Evolutionary conservation across 192 early-diverging fungal species (phyloP), one percentile per base, ranked within the genome.

Genomic region (Linnemannia zychae): DNA sequence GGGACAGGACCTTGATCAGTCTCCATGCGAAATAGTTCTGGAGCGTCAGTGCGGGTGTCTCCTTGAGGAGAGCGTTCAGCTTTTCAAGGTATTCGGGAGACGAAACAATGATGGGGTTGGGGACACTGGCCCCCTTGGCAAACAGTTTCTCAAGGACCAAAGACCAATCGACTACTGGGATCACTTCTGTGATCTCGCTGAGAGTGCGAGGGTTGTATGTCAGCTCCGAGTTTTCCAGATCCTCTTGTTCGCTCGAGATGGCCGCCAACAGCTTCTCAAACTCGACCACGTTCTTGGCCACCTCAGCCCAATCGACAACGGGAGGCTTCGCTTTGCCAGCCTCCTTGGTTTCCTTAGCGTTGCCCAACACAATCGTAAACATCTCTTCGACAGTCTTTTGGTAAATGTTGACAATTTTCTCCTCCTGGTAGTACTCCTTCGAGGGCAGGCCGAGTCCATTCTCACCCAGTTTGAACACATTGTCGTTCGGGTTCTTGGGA

Each of bases 381-480:
- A 91, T 84, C 5, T 90, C 85, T 16, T 78, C 65, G 40, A 94
- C 63, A 16, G 84, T 84, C 18, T 52, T 67, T 74, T 88, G 69
- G 53, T 92, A 94, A 20, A 84, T 57, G 31, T 34, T 65, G 17
- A 93, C 18, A 13, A 88, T 85, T 4, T 90, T 80, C 12, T 82
- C 50, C 12, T 94, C 87, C 22, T 87, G 65, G 81, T 95, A 95
- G 63, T 94, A 94, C 50, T 94, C 90, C 46, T 90, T 94, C 34
- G 92, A 91, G n/a, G 94, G 93, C 46, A 94, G 67, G 38, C 82
- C 89, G n/a, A 94, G 82, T 4, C 90, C 92, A 37, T 46, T 74
- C 78, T 94, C 92, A 5, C 31, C 60, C 24, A 95, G 38, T 17
- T 50, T 48, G 48, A 95, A 81, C 2, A 88, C 81, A 73, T 91